These are phyloP conservation scores for Oryza coarctata DNA, from an alignment of 176 grass and related monocot genomes.

Conservation along the genomic window DNA sequence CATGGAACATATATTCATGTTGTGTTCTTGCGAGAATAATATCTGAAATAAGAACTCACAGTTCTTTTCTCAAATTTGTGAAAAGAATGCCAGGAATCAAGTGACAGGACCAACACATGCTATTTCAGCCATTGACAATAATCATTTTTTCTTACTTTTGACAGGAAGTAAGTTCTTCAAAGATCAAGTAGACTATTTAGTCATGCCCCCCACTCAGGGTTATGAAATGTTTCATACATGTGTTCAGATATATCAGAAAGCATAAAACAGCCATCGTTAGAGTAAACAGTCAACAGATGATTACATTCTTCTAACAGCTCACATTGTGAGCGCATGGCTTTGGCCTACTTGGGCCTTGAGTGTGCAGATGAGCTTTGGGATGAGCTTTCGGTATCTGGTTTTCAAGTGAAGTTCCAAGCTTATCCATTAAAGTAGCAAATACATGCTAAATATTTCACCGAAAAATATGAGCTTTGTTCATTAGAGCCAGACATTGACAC, in stretches of 20 bases:
- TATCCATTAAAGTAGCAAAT: background rate
- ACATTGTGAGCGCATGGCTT: background rate
- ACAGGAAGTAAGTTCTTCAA: background rate
- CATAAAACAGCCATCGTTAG: constrained; percentile 1
- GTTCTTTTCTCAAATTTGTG: background rate
- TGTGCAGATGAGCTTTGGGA: background rate
- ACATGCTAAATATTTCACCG: background rate
- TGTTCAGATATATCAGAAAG: constrained; percentile 18
- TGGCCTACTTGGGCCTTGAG: background rate
- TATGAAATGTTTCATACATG: too few relatives aligned
- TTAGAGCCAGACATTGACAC: background rate
- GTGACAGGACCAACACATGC: constrained; percentile 12
- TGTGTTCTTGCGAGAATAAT: too few relatives aligned
- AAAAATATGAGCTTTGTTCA: background rate
- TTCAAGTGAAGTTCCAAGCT: background rate
- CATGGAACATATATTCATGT: constrained; percentile 30
- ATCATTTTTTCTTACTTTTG: background rate
- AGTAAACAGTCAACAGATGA: constrained; percentile 19
- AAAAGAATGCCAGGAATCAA: background rate
- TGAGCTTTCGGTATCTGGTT: background rate
- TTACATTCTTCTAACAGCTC: constrained; percentile 18
- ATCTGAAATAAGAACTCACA: too few relatives aligned
- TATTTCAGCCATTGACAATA: too few relatives aligned
- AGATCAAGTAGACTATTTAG: background rate
- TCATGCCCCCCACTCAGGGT: too few relatives aligned